phyloP scores from a whole-genome alignment of 805 yeast genomes.

The Sugiyamaella boreocaroliniensis region DNA sequence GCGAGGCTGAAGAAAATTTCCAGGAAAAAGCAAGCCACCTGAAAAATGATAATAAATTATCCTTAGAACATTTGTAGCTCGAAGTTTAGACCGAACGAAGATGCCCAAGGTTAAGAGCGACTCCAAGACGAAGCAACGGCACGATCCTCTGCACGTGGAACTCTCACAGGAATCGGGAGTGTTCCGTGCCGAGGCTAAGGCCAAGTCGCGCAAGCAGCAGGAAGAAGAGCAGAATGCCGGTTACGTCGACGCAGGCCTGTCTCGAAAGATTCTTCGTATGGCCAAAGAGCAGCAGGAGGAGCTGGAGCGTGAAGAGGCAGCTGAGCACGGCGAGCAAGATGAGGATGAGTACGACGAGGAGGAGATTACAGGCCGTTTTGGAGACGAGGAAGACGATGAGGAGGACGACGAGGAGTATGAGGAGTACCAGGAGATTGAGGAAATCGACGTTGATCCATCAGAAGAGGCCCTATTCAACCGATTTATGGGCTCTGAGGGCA shows the following conservation, averaged over 20 bases:
- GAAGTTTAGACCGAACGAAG: neutral
- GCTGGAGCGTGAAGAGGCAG: slow-evolving; percentile 58
- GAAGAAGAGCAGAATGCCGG: slow-evolving; percentile 47
- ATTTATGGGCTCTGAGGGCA: slow-evolving; percentile 35
- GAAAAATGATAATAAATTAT: neutral
- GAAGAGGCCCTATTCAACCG: slow-evolving; percentile 81
- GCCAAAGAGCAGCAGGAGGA: slow-evolving; percentile 95
- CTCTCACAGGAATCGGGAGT: slow-evolving; percentile 69
- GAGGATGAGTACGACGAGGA: slow-evolving; percentile 50
- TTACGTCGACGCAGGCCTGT: slow-evolving; percentile 70
- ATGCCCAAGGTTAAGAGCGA: slow-evolving; percentile 19
- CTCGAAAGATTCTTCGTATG: slow-evolving; percentile 78
- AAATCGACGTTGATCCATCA: slow-evolving; percentile 61
- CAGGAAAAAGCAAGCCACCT: neutral
- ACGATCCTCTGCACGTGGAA: slow-evolving; percentile 75
- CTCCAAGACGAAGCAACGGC: slow-evolving; percentile 49
- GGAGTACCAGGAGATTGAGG: slow-evolving; percentile 47
- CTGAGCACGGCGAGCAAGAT: slow-evolving; percentile 34
- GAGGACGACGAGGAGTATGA: slow-evolving; percentile 41
- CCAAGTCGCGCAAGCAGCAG: slow-evolving; percentile 34
- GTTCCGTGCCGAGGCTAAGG: slow-evolving; percentile 42
- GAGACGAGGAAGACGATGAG: slow-evolving; percentile 34
- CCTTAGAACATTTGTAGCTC: neutral
- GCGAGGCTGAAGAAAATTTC: neutral
- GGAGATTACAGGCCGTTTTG: slow-evolving; percentile 35